phyloP scores from a whole-genome alignment of 208 protist species.

The Leishmania mexicana region DNA sequence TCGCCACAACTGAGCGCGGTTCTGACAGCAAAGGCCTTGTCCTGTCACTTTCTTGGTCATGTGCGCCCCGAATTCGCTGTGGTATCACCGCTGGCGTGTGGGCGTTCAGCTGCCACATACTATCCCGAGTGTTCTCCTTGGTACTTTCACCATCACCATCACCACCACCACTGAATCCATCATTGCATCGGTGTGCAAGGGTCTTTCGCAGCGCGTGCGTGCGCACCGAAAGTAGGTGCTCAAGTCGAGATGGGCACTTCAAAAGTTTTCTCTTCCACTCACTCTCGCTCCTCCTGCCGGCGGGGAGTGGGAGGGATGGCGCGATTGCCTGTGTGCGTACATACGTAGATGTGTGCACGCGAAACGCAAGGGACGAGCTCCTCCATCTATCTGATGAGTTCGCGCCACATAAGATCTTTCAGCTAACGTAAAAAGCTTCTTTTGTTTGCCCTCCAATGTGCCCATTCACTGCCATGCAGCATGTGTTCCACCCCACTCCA shows the following conservation, averaged over 20 bases:
- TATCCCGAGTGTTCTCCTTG: neutral
- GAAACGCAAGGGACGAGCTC: neutral
- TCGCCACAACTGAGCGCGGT: constrained; percentile 53
- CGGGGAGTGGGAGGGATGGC: neutral
- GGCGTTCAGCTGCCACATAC: neutral
- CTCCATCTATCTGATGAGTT: neutral
- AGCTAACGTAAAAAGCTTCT: neutral
- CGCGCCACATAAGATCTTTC: neutral
- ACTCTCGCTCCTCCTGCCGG: neutral
- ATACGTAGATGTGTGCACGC: neutral
- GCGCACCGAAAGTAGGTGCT: neutral
- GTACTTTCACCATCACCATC: neutral
- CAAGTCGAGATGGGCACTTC: neutral
- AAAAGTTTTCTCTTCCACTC: neutral
- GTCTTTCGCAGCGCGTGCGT: neutral
- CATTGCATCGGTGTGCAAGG: no score
- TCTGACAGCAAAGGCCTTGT: no score
- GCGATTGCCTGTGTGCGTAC: neutral
- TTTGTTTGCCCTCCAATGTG: neutral
- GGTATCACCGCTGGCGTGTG: neutral
- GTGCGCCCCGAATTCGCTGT: neutral
- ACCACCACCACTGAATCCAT: no score
- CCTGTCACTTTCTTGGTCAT: neutral
- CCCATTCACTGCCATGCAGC: neutral
- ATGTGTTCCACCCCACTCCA: neutral